phyloP scores from a whole-genome alignment of 352 stramenopile genomes.

The Phytophthora litchii region DNA sequence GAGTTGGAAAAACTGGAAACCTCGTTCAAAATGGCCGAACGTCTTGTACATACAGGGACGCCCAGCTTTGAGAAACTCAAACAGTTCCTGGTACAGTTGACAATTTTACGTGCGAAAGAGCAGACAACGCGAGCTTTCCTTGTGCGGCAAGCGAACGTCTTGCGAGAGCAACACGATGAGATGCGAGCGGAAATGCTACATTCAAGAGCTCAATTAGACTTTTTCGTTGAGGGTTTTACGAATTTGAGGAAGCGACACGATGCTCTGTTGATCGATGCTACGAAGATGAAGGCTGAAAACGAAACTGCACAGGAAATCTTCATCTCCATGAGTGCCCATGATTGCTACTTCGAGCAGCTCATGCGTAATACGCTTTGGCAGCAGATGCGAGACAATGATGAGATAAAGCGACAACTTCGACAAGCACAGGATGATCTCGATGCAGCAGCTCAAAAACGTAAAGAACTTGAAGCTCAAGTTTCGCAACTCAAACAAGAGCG shows the following conservation, averaged over 20 bases:
- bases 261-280: conserved; percentile 56
- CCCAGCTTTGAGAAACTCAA: conserved; percentile 84
- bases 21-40: conserved; percentile 69
- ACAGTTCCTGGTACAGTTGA: conserved; percentile 66
- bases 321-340: conserved; percentile 59
- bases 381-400: conserved; percentile 45
- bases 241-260: conserved; percentile 74
- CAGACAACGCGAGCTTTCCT: conserved; percentile 60
- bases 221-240: conserved; percentile 81
- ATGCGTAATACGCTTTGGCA: conserved; percentile 51
- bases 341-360: conserved; percentile 61
- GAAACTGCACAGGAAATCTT: conserved; percentile 66
- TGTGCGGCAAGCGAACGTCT: conserved; percentile 50
- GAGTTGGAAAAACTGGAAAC: conserved; percentile 57
- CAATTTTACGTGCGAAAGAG: conserved; percentile 62
- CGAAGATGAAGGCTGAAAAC: conserved; percentile 62
- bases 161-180: conserved; percentile 55
- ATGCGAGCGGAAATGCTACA: conserved; percentile 72
- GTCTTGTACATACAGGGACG: conserved; percentile 53
- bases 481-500: conserved; percentile 54
- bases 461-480: conserved; percentile 45
- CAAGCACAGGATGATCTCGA: conserved; percentile 34
- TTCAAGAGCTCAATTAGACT: conserved; percentile 68
- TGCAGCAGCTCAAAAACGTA: conserved; percentile 39
- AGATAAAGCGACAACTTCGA: conserved; percentile 35